Evolutionary conservation across 2,329 filamentous ascomycete species (phyloP), one percentile per base, ranked within the genome.

Genomic region (Trichoderma atroviride): DNA sequence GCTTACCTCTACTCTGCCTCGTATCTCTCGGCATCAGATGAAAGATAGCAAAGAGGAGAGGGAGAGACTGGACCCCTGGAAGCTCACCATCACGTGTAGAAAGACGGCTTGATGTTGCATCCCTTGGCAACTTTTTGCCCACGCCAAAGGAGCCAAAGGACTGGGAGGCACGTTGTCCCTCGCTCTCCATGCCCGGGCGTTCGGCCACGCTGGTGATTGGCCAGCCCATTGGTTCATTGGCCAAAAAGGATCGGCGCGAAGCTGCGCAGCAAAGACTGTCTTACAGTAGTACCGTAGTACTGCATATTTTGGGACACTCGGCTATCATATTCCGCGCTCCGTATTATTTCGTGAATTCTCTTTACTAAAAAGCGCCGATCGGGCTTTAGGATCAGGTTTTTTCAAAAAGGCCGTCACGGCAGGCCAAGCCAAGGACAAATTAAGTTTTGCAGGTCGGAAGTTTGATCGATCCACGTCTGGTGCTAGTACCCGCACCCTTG

Each of bases 391-490:
- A 43, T 50, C 47, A 50, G 47, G 47, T 13, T 24, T 50, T 50
- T 50, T 2, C 33, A 35, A 24, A 24, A 50, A 50, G 55, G 16
- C 55, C 29, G 27, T 55, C 52, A 24, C 52, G 52, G 16, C 52
- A 29, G 29, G 22, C 22, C 58, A 29, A 55, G 22, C 22, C 58
- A 61, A 64, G 47, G 14, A 55, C 37, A 47, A 47, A 47, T 33
- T 66, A 50, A 67, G 55, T 67, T 67, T 58, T 62, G 19, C 63
- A 59, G 64, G 64, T 67, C 64, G 64, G 64, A 67, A 59, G 64
- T 67, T 50, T 58, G 64, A 59, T 67, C 55, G 64, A 67, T 59
- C 64, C 64, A 67, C 53, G 53, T 43, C 63, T 53, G 53, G 29
- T 58, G 33, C 52, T 58, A 66, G 53, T 35, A 66, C 57, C 63